phyloP scores from a whole-genome alignment of 108 stramenopile genomes.

The Cyclotella sp. region DNA sequence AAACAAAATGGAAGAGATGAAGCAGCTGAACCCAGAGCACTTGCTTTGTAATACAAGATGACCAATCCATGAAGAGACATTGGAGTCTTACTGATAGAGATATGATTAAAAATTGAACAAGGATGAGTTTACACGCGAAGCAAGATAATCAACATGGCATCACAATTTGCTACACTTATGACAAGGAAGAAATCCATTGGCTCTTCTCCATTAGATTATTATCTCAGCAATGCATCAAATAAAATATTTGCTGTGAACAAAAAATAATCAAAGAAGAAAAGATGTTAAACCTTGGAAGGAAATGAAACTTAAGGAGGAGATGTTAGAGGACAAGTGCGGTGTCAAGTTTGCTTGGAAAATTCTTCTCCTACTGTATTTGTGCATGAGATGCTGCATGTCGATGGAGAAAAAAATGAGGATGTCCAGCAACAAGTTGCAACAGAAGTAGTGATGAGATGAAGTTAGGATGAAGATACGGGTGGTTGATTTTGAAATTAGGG shows the following conservation, averaged over 20 bases:
- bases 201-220: slow-evolving; percentile 80
- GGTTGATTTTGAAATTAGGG: no score
- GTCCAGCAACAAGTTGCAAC: no score
- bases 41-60: neutral
- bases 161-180: slow-evolving; percentile 3
- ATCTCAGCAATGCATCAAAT: slow-evolving; percentile 54
- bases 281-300: slow-evolving; percentile 55
- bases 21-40: neutral
- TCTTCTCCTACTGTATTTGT: no score
- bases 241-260: slow-evolving; percentile 34
- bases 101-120: neutral
- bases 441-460: no score
- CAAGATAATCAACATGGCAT: neutral
- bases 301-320: no score
- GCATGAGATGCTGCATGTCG: no score
- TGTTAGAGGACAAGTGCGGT: no score
- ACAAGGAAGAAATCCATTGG: slow-evolving; percentile 74
- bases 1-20: neutral
- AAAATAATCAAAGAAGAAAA: slow-evolving; percentile 48
- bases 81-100: slow-evolving; percentile 47
- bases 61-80: slow-evolving; percentile 76
- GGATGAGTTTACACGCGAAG: neutral
- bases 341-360: no score
- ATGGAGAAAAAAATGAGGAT: no score
- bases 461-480: no score